Evolutionary conservation across 805 yeast species (phyloP), one percentile per base, ranked within the genome.

Genomic region (Kodamaea nitidulidarum): DNA sequence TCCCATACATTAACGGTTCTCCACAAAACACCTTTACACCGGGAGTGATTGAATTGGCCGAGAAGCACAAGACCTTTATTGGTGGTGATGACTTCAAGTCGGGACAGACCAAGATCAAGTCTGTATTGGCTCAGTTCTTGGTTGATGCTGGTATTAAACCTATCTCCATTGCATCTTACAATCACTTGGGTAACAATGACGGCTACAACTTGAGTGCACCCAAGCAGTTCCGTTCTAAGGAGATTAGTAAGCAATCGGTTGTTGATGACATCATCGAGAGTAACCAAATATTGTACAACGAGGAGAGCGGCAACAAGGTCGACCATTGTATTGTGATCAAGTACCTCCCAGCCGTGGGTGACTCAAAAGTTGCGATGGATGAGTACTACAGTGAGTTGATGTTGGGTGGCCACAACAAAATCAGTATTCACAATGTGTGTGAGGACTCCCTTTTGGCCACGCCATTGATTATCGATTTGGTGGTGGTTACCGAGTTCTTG

Each of bases 111-210:
- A 90, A 90, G 70, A 65, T 90, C 56, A 90, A 90, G 71, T 88
- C 96, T n/a, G 97, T 90, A 14, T 75, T 90, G 62, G 96, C 97
- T 15, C 97, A 91, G 69, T 90, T 82, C 63, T 76, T 90, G 51
- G 96, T 90, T 39, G 98, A 90, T 61, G 98, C 98, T 25, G 98
- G 98, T 70, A 90, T 90, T 65, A 84, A 86, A 65, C 97, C 97
- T 26, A 70, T 84, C 26, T 88, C 96, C 21, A 85, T 90, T 61
- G 97, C 97, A 15, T 88, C 96, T 12, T 90, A 90, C 70, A 90
- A 90, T 67, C 98, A 90, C 66, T 75, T 90, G 57, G 98, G 98
- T 60, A 90, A 90, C 73, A 90, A 90, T 58, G 98, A 90, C 62
- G 98, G 98, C 34, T 87, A 73, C 72, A 90, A 90, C 68, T 73